Evolutionary conservation across 2,329 filamentous ascomycete species (phyloP), one percentile per base, ranked within the genome.

Genomic region (Calycina herbarum): DNA sequence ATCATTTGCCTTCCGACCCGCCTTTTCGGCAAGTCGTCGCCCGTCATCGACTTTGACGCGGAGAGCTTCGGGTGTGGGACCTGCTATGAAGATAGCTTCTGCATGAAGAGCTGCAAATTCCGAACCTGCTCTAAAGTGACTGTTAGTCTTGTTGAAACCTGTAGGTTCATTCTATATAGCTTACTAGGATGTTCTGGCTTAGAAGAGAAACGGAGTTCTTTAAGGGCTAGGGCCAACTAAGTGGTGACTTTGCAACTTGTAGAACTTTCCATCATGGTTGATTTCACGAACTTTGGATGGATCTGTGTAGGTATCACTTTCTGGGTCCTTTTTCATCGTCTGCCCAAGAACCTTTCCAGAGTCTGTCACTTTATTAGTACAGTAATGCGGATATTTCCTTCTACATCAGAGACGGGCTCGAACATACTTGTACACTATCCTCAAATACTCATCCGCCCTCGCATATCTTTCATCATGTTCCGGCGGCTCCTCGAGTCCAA

Each of bases 381-480:
- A 33, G 31, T 33, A 7, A 33, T 33, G 31, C 31, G 6, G 6
- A 5, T 5, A 1, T 1, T 5, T 1, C 31, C 6, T 5, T 33
- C 5, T 7, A 29, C 27, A 29, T 29, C 4, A 29, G 27, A 29
- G 1, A 1, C 2, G 31, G 31, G 31, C 31, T 38, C 10, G 10
- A 38, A 38, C 35, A 11, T 38, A 38, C 35, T 72, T 71, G 62
- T 73, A 73, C 31, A 66, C 66, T 3, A 73, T 68, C 35, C 72
- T 70, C 74, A 88, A 79, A 76, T 87, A 91, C 76, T 87, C 89
- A 71, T 87, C 87, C 24, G 83, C 88, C 38, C 85, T 82, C 6
- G 79, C 81, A 69, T 91, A 92, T 64, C 87, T 72, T 90, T 87
- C 86, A 68, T 91, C 89, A 71, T 92, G 89, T 78, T 83, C 77